Conservation (phyloP, 495 filamentous ascomycete species). For the Neurospora terricola region DNA sequence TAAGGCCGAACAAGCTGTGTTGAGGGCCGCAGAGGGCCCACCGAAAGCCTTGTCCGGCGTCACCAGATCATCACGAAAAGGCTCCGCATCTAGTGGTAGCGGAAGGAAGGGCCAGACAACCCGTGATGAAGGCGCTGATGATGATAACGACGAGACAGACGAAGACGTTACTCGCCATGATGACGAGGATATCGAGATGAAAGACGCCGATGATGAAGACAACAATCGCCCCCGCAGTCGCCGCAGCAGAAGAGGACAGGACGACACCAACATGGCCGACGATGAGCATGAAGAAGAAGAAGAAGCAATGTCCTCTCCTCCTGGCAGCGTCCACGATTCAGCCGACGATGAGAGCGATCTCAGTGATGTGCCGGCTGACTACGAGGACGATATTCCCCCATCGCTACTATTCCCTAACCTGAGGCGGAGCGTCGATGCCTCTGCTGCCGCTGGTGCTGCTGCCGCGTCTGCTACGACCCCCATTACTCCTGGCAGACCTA, state of each 20-base stretch:
- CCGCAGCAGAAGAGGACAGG: conserved; percentile 11
- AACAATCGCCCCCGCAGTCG: neutral
- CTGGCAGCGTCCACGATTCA: conserved; percentile 59
- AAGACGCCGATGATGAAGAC: conserved; percentile 22
- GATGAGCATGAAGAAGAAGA: conserved; percentile 22
- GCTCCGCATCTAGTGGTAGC: conserved; percentile 28
- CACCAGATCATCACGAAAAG: conserved; percentile 16
- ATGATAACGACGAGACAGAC: conserved; percentile 11
- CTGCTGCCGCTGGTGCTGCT: conserved; percentile 3
- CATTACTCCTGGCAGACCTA: neutral
- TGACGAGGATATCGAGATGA: conserved; percentile 24
- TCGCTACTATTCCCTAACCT: conserved; percentile 37
- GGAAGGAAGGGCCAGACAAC: conserved; percentile 19
- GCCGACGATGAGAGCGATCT: conserved; percentile 77
- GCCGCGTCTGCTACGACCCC: neutral
- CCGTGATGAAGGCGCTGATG: conserved; percentile 18
- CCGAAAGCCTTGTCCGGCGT: conserved; percentile 20
- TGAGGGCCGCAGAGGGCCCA: conserved; percentile 31
- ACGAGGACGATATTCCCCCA: conserved; percentile 36
- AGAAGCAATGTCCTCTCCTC: conserved; percentile 27
- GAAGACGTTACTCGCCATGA: conserved; percentile 5
- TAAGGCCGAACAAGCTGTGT: conserved; percentile 38
- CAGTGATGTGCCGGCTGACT: conserved; percentile 52
- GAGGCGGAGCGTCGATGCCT: conserved; percentile 23
- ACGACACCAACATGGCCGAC: conserved; percentile 16